phyloP scores from a whole-genome alignment of 768 basidiomycete genomes.

The Pholiota molesta region DNA sequence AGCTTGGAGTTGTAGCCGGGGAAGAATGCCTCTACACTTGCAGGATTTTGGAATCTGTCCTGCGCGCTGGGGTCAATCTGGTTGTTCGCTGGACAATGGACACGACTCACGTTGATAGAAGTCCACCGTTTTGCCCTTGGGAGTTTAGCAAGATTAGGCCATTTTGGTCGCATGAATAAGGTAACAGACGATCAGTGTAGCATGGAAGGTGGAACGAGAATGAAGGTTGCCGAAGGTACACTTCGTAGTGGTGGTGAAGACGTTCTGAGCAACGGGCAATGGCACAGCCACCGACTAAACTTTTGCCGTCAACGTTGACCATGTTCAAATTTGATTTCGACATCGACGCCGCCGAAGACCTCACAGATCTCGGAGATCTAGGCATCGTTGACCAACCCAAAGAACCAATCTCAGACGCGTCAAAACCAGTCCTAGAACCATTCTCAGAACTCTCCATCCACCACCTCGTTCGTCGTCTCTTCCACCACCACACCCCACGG shows the following conservation, averaged over 20 bases:
- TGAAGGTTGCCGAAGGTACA: too few relatives aligned
- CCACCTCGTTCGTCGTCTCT: constrained; percentile 35
- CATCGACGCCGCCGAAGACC: constrained; percentile 14
- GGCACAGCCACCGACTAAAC: not conserved
- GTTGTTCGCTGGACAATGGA: not conserved
- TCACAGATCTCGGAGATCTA: constrained; percentile 21
- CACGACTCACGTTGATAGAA: constrained; percentile 3
- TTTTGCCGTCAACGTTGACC: not conserved
- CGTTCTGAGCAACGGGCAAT: too few relatives aligned
- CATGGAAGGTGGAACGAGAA: not conserved
- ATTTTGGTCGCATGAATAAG: constrained; percentile 5
- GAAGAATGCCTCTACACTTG: constrained; percentile 27
- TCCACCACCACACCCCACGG: constrained; percentile 11
- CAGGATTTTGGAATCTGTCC: constrained; percentile 38
- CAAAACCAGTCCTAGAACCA: constrained; percentile 17
- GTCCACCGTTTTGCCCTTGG: constrained; percentile 7
- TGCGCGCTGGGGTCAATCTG: not conserved
- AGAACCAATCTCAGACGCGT: constrained; percentile 3
- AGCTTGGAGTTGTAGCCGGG: not conserved
- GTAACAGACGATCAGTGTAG: not conserved
- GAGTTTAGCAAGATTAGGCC: not conserved
- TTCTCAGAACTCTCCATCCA: constrained; percentile 36
- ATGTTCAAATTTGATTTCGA: constrained; percentile 20
- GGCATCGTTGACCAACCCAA: constrained; percentile 6
- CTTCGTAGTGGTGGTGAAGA: too few relatives aligned